phyloP scores from a whole-genome alignment of 1,139 yeast species.

The Yamadazyma spencermartinsiae region DNA sequence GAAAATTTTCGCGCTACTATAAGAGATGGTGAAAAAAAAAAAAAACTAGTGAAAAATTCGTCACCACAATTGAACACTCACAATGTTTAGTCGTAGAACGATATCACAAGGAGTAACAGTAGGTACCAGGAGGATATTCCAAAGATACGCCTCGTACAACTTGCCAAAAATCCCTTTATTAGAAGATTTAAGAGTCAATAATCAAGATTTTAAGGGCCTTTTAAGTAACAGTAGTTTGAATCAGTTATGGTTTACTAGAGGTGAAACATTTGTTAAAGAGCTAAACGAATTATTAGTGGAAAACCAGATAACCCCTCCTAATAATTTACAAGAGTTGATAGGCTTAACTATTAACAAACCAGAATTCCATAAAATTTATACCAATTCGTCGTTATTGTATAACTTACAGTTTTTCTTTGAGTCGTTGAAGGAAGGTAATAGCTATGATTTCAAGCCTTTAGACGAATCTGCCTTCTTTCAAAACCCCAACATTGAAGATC shows the following conservation, averaged over 20 bases:
- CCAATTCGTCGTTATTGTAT: constrained; percentile 59
- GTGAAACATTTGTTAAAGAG: constrained; percentile 45
- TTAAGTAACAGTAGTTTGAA: constrained; percentile 52
- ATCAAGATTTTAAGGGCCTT: constrained; percentile 53
- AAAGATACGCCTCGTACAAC: constrained; percentile 12
- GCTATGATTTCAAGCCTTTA: constrained; percentile 20
- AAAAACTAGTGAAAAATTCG: background rate
- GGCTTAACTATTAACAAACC: constrained; percentile 47
- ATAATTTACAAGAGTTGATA: constrained; percentile 38
- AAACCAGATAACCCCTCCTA: constrained; percentile 22
- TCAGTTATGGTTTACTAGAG: constrained; percentile 62
- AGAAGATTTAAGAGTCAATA: constrained; percentile 30
- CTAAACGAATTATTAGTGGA: constrained; percentile 44
- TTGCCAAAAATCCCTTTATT: constrained; percentile 34
- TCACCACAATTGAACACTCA: background rate
- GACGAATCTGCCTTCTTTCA: constrained; percentile 36
- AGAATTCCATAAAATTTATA: constrained; percentile 48
- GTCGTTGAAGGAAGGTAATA: constrained; percentile 40
- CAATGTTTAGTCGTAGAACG: constrained; percentile 2
- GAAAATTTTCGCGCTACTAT: background rate
- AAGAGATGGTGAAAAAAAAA: no score
- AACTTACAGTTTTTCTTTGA: constrained; percentile 63
- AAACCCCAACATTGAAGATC: constrained; percentile 34
- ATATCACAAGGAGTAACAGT: background rate
- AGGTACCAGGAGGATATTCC: background rate